Evolutionary conservation across 1,284 basidiomycete species (phyloP), one percentile per base, ranked within the genome.

Genomic region (Ustilago xerochloae): DNA sequence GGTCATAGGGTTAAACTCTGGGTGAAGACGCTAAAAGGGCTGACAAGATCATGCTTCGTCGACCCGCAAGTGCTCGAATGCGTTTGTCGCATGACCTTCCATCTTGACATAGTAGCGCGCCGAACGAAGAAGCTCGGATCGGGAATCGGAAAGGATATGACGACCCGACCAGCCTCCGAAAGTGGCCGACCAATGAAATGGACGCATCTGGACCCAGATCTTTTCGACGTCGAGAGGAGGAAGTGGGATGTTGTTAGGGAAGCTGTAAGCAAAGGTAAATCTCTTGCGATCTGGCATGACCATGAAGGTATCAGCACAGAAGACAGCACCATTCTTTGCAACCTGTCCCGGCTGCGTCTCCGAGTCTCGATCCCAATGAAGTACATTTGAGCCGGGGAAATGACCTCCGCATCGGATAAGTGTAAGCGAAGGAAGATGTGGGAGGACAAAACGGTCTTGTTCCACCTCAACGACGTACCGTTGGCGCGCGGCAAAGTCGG

Each of bases 151-250:
- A 8, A 70, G 57, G 26, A 70, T 48, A 20, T 64, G 41, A 4
- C 63, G 53, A n/a, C 62, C 62, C 50, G 62, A 54, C 67, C 67
- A 70, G 13, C 63, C 62, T 32, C 67, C 62, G 53, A 61, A 70
- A 20, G 67, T 64, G 28, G 62, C 53, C 35, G 67, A 28, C 63
- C 63, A 70, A 10, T 58, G 15, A 52, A 61, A 64, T 9, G 35
- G 58, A 26, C 58, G 61, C 62, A 70, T 64, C 53, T 61, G 63
- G 20, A 45, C 35, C 67, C 67, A 70, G 50, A 70, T 70, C 22
- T 36, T 46, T 15, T 61, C 61, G 58, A 65, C 61, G 50, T 70
- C 62, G 62, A 26, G 57, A 9, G 67, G 62, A 26, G 67, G 67
- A 49, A 65, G 59, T 49, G 67, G 67, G 50, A 70, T 64, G 62